Conservation (phyloP, 2,329 filamentous ascomycete species). For the Aureobasidium leucospermi region DNA sequence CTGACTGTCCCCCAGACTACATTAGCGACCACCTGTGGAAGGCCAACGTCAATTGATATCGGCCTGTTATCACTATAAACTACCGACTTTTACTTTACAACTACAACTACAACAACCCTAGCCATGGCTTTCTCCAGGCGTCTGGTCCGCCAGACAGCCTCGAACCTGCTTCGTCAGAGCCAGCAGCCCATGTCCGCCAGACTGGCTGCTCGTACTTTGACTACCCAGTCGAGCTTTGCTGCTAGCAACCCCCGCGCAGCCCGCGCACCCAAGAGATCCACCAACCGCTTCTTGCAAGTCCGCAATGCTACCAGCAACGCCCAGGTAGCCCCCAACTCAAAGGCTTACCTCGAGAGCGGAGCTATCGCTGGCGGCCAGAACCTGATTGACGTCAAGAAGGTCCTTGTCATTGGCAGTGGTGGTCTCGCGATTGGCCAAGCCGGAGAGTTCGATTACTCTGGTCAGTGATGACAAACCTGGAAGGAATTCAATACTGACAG, state of each 20-base stretch:
- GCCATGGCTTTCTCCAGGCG: slow-evolving; percentile 29
- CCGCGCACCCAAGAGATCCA: slow-evolving; percentile 11
- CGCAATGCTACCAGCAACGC: slow-evolving; percentile 31
- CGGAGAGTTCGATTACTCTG: slow-evolving; percentile 97
- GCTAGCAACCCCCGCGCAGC: background rate
- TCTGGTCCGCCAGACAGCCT: slow-evolving; percentile 25
- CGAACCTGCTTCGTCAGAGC: slow-evolving; percentile 22
- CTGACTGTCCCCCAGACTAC: slow-evolving; percentile 43
- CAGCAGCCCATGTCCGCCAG: slow-evolving; percentile 19
- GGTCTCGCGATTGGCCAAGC: slow-evolving; percentile 95
- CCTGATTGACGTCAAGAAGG: slow-evolving; percentile 88
- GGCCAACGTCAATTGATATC: slow-evolving; percentile 53
- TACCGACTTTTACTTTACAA: background rate
- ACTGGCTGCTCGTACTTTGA: slow-evolving; percentile 24
- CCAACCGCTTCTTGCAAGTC: slow-evolving; percentile 17
- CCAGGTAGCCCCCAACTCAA: slow-evolving; percentile 69
- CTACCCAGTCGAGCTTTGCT: slow-evolving; percentile 20
- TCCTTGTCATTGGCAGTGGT: slow-evolving; percentile 90
- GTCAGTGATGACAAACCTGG: slow-evolving; percentile 43
- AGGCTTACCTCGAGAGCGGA: slow-evolving; percentile 84
- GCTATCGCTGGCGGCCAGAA: slow-evolving; percentile 69
- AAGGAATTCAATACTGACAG: background rate
- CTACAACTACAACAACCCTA: background rate
- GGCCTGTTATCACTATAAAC: background rate
- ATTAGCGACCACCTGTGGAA: slow-evolving; percentile 66